A percentile compares a stretch with the other conserved stretches of the same genome.
phyloP scores from a whole-genome alignment of 2,329 filamentous ascomycete species.

The Zarea fungicola region DNA sequence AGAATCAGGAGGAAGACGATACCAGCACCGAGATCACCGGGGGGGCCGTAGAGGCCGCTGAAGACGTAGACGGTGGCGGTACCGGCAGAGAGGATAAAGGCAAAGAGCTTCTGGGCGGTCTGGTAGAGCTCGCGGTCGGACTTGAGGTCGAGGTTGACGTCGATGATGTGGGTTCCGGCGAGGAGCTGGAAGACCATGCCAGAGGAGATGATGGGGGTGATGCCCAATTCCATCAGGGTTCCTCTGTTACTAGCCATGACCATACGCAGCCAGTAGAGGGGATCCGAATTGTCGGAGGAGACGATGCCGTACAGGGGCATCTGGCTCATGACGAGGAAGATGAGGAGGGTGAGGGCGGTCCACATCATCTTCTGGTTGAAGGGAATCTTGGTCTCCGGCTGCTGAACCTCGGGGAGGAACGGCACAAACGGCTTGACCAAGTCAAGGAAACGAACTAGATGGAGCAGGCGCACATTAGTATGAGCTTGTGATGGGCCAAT shows the following conservation, averaged over 20 bases:
- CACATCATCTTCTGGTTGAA: constrained; percentile 99
- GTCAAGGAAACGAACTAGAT: constrained; percentile 93
- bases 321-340: constrained; percentile 99
- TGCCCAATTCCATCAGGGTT: constrained; percentile 93
- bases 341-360: constrained; percentile 89
- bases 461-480: constrained; percentile 23
- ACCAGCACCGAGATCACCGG: constrained; percentile 92
- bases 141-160: constrained; percentile 99
- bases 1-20: constrained; percentile 98
- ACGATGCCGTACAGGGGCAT: constrained; percentile 99
- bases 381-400: constrained; percentile 95
- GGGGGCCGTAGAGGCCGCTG: constrained; percentile 94
- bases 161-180: constrained; percentile 97
- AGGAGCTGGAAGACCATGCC: constrained; percentile 99
- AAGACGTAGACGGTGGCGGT: constrained; percentile 98
- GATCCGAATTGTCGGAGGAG: constrained; percentile 96
- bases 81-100: constrained; percentile 94
- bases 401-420: constrained; percentile 98
- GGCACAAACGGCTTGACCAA: constrained; percentile 99
- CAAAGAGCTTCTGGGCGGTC: constrained; percentile 97
- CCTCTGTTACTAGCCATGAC: constrained; percentile 99
- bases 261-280: constrained; percentile 99
- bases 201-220: constrained; percentile 98
- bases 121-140: constrained; percentile 99
- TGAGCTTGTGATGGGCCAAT: constrained; percentile 11